phyloP scores from a whole-genome alignment of 306 rosid genomes.

The Ochetophila trinervis region DNA sequence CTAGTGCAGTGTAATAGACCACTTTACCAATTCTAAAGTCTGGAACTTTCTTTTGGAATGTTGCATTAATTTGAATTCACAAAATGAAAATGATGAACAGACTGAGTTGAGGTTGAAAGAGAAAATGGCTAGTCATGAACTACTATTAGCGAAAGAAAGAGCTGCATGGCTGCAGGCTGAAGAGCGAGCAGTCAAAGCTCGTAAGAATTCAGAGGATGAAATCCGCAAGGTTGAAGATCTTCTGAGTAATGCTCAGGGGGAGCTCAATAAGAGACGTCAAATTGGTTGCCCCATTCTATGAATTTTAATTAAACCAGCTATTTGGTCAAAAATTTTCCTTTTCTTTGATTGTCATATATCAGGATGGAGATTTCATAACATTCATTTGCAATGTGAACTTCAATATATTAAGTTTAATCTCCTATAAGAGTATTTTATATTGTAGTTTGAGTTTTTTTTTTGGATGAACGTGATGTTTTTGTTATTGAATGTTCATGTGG shows the following conservation, averaged over 20 bases:
- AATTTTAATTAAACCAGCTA: not conserved
- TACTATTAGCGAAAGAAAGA: constrained; percentile 69
- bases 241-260: constrained; percentile 68
- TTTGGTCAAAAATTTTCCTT: not conserved
- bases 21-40: too few species aligned
- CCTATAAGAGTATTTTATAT: too few species aligned
- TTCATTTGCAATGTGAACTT: too few species aligned
- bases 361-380: too few species aligned
- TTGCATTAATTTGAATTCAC: too few species aligned
- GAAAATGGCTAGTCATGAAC: constrained; percentile 61
- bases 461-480: too few species aligned
- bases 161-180: constrained; percentile 68
- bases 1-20: too few species aligned
- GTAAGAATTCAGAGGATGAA: constrained; percentile 54
- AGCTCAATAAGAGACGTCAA: constrained; percentile 58
- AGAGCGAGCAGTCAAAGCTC: constrained; percentile 54
- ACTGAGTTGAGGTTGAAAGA: constrained; percentile 68
- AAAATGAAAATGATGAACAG: constrained; percentile 37
- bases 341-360: too few species aligned
- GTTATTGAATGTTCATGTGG: too few species aligned
- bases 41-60: too few species aligned
- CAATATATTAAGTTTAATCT: too few species aligned
- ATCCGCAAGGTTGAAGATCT: constrained; percentile 60
- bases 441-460: too few species aligned
- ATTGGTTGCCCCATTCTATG: constrained; percentile 60